Conservation (phyloP, 2,329 filamentous ascomycete species). For the Metarhizium brunneum region DNA sequence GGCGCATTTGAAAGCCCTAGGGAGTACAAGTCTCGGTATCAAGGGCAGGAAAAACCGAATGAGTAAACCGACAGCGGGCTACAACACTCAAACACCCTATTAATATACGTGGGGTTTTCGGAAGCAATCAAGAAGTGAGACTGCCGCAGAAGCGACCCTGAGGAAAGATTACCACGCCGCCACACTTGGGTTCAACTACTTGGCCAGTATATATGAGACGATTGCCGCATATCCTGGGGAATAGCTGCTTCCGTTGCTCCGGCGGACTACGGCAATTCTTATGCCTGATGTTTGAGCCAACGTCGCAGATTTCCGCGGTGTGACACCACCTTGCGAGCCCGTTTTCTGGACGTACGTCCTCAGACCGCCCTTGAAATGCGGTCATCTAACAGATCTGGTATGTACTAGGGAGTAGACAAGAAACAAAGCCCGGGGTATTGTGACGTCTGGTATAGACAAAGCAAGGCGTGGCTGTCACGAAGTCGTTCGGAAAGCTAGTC, state of each 20-base stretch:
- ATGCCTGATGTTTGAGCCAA: background rate
- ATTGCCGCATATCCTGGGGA: background rate
- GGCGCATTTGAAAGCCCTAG: constrained; percentile 71
- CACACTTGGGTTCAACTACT: background rate
- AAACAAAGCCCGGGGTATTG: background rate
- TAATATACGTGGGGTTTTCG: background rate
- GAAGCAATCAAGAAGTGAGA: background rate
- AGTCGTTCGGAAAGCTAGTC: background rate
- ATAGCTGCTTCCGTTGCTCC: background rate
- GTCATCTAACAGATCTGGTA: too few relatives aligned
- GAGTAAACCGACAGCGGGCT: background rate
- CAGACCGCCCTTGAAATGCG: background rate
- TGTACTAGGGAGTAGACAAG: background rate
- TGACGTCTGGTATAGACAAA: background rate
- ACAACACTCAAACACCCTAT: background rate
- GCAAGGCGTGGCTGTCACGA: background rate
- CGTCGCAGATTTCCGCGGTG: background rate
- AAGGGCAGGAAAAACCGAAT: constrained; percentile 11
- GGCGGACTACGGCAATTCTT: background rate
- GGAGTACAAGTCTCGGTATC: constrained; percentile 62
- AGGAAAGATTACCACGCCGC: background rate
- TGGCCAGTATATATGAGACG: background rate
- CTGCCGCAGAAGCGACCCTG: background rate
- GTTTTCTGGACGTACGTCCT: background rate
- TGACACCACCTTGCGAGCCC: background rate